phyloP scores from a whole-genome alignment of 208 protist species.

The Acanthamoeba lenticulata region DNA sequence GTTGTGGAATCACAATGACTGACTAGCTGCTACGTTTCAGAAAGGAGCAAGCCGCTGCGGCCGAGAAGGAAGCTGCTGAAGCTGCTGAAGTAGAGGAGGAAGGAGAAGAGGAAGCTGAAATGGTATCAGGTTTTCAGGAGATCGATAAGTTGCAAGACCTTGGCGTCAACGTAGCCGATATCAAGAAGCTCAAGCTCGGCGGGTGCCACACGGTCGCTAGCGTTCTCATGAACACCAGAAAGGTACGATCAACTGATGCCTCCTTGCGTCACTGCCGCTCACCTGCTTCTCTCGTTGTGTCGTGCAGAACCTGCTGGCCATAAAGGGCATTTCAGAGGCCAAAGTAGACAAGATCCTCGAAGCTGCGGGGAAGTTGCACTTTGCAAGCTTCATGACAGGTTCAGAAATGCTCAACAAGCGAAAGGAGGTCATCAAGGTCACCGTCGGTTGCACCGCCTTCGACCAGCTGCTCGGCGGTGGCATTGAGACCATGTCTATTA shows the following conservation, averaged over 20 bases:
- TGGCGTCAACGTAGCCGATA: slow-evolving; percentile 82
- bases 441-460: slow-evolving; percentile 94
- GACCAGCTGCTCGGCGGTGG: slow-evolving; percentile 96
- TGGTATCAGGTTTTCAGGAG: neutral
- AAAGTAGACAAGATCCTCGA: slow-evolving; percentile 99
- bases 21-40: neutral
- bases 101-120: slow-evolving; percentile 51
- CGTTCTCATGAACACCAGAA: slow-evolving; percentile 85
- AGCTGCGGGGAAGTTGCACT: slow-evolving; percentile 91
- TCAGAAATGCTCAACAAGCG: slow-evolving; percentile 91
- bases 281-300: neutral
- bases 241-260: slow-evolving; percentile 45
- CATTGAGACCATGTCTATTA: slow-evolving; percentile 94
- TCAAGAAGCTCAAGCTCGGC: slow-evolving; percentile 87
- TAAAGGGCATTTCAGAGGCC: slow-evolving; percentile 98
- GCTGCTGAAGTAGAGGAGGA: slow-evolving; percentile 42
- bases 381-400: slow-evolving; percentile 92
- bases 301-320: slow-evolving; percentile 78
- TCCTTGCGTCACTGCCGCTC: neutral
- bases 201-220: slow-evolving; percentile 82
- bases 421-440: slow-evolving; percentile 91
- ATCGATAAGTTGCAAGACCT: slow-evolving; percentile 77
- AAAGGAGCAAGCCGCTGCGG: slow-evolving; percentile 10
- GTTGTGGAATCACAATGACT: neutral
- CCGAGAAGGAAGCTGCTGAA: slow-evolving; percentile 54